phyloP scores from a whole-genome alignment of 1,284 basidiomycete genomes.

The Gomphus bonarii region DNA sequence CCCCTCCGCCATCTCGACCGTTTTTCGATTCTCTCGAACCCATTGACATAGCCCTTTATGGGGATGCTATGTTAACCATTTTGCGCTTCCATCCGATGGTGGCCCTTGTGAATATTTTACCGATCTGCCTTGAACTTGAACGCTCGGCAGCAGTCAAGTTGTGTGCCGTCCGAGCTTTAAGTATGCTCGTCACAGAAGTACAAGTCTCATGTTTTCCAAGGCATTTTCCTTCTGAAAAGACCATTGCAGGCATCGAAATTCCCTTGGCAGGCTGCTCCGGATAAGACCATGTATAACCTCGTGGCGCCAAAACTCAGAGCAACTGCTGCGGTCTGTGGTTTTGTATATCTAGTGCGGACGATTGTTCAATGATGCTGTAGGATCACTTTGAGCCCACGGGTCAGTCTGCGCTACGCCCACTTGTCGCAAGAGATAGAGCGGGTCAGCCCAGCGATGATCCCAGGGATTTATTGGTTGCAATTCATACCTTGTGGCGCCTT shows the following conservation, averaged over 20 bases:
- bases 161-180: conserved; percentile 55
- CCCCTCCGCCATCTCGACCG: conserved; percentile 37
- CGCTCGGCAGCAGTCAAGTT: conserved; percentile 73
- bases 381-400: background rate
- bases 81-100: conserved; percentile 60
- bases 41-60: conserved; percentile 71
- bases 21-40: conserved; percentile 66
- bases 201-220: conserved; percentile 5
- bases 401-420: background rate
- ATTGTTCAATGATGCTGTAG: background rate
- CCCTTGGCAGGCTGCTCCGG: conserved; percentile 46
- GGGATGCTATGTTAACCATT: conserved; percentile 62
- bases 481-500: conserved; percentile 57
- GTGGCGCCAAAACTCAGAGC: conserved; percentile 39
- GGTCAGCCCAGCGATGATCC: conserved; percentile 10
- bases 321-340: conserved; percentile 42
- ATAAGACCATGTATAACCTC: conserved; percentile 30
- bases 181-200: conserved; percentile 34
- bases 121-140: conserved; percentile 59
- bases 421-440: background rate
- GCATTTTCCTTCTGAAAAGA: conserved; percentile 10
- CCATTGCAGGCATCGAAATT: conserved; percentile 39
- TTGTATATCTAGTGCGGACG: background rate
- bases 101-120: conserved; percentile 51
- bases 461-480: conserved; percentile 39